phyloP scores from a whole-genome alignment of 768 basidiomycete genomes.

The Cubamyces lactineus region DNA sequence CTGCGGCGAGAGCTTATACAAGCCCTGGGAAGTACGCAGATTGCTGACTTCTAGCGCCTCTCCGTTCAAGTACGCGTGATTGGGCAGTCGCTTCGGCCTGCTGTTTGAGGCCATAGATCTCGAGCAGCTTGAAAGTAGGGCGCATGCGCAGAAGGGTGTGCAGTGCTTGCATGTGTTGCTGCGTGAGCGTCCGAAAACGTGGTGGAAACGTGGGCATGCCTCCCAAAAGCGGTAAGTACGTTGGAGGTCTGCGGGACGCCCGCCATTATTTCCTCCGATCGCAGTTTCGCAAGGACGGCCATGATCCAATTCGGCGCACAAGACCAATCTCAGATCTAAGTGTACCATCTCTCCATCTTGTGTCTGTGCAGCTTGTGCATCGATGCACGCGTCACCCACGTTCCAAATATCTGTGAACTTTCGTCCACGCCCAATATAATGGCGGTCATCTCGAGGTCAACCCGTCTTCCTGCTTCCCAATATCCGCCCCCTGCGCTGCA shows the following conservation, averaged over 20 bases:
- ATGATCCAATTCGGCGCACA: no score
- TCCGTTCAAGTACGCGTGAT: conserved; percentile 5
- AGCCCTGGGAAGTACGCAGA: background rate
- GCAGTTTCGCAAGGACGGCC: no score
- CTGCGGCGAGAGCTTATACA: background rate
- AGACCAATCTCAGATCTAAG: no score
- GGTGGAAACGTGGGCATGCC: no score
- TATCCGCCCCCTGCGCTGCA: background rate
- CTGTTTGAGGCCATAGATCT: background rate
- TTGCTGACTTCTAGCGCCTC: background rate
- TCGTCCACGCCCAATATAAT: background rate
- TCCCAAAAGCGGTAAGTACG: no score
- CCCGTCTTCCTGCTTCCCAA: background rate
- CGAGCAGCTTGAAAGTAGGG: background rate
- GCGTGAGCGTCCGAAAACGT: no score
- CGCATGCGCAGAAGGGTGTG: no score
- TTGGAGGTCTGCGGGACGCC: no score
- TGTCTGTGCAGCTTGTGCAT: no score
- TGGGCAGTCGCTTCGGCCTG: conserved; percentile 17
- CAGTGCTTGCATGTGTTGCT: no score
- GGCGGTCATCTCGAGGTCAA: background rate
- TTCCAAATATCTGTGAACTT: background rate
- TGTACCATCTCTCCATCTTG: no score
- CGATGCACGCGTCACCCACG: background rate
- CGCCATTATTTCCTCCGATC: no score